Conservation (phyloP, 2,329 filamentous ascomycete species). For the Beauveria australis region DNA sequence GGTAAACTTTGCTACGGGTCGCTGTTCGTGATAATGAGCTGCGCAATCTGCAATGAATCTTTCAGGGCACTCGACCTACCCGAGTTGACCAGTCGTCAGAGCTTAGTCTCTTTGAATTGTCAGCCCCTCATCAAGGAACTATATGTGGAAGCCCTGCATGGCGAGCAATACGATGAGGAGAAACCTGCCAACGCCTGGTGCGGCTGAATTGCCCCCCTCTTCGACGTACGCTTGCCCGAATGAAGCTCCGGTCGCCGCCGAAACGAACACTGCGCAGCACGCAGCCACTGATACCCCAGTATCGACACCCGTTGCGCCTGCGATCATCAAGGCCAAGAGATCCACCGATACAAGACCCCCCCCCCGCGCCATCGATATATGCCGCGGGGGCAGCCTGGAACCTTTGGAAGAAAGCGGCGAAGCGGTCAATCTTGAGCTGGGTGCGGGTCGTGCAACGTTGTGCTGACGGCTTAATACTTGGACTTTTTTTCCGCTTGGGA, state of each 20-base stretch:
- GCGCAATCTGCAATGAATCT: neutral
- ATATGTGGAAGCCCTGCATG: neutral
- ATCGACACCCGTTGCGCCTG: neutral
- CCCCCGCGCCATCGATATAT: neutral
- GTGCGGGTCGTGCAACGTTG: neutral
- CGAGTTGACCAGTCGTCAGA: neutral
- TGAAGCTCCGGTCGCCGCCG: conserved; percentile 4
- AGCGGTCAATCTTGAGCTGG: neutral
- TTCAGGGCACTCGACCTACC: neutral
- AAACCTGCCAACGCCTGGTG: neutral
- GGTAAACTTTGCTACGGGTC: neutral
- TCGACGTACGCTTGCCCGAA: neutral
- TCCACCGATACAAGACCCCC: neutral
- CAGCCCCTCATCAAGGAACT: neutral
- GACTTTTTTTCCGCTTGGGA: neutral
- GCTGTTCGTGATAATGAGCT: neutral
- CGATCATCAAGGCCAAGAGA: conserved; percentile 8
- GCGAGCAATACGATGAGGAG: conserved; percentile 7
- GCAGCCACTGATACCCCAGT: conserved; percentile 1
- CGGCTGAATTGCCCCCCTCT: neutral
- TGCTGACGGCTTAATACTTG: neutral
- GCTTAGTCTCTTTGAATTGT: neutral
- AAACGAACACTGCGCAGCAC: neutral
- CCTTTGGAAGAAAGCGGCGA: neutral
- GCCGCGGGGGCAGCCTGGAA: neutral